Base-by-base conservation (phyloP, 257 asterid genomes). In the Gardenia jasminoides region DNA sequence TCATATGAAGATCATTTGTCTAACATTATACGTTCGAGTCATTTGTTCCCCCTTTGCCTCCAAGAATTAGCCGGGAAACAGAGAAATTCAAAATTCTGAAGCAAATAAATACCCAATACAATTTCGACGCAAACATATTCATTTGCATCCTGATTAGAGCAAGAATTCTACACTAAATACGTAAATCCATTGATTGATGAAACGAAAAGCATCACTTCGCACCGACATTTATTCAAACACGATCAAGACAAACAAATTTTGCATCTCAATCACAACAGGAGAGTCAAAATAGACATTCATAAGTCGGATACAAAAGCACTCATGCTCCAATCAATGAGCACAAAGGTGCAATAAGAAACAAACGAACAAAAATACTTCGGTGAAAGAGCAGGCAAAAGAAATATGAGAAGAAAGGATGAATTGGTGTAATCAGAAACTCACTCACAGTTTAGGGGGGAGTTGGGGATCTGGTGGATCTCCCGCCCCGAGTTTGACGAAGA, bases 391-490 rank as follows among this genome's bases (percentile, higher is more conserved):
- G n/a, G 15, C 22, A 11, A 16, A 54, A 31, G 30, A 65, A 16
- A 24, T 30, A 50, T 69, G 58, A 58, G 10, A 58, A 24, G 24
- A 59, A 28, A 39, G 19, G 43, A 5, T 4, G 0, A 50, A 0
- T 0, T 31, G 7, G 54, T 44, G 24, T 24, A 56, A 46, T 70
- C 41, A 43, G 48, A 61, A 54, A 58, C 88, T 88, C 70, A 83
- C 90, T 46, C 65, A 72, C 66, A 74, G 48, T 15, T 22, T 58
- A 48, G 17, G 46, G 30, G 78, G 81, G 52, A 65, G 56, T 33
- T 74, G 83, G 89, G 83, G 89, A 89, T 90, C 90, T 70, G 83
- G 65, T 70, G 59, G 67, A 75, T 79, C 88, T 86, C 82, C 88
- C 56, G 56, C 88, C 62, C 68, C n/a, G 16, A 78, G 74, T 67